Base-by-base conservation (phyloP, 1,139 yeast species). In the Pichia kudriavzevii region DNA sequence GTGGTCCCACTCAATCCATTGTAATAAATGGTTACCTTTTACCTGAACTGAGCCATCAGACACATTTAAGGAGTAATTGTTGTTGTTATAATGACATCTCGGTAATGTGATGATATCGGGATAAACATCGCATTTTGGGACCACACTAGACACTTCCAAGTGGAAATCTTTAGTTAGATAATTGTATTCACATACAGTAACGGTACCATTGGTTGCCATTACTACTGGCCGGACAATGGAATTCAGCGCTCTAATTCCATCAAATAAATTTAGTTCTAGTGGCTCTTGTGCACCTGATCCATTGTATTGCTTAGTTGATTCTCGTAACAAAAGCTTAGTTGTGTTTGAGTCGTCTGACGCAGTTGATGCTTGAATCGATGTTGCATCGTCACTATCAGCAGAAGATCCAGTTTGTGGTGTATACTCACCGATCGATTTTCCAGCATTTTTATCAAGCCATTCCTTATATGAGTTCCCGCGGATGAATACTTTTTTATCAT, bases 211-310 rank as follows among this genome's bases (percentile, higher is more conserved):
- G 1, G 78, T 66, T 4, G 78, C 72, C 4, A 74, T 55, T 2
- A 82, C 75, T 46, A 67, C 82, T 1, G 95, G 95, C 33, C 95
- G 65, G 16, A 82, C 61, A 3, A 80, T 69, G 0, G 94, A 84
- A 38, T 69, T 69, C 2, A 70, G 66, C 0, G 88, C 93, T 35
- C 95, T 63, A 1, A 76, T 69, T 1, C 93, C 93, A 41, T 69
- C 72, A 3, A 71, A 26, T 14, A 49, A 27, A 12, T 46, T 38
- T 4, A 36, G 16, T n/a, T 21, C 13, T 15, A 14, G 7, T n/a
- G 23, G 22, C 6, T 22, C 6, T 2, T 7, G 12, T n/a, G 4
- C 11, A 5, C 10, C 17, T 14, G 24, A 22, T 19, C 26, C 35
- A 22, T 10, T 17, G 8, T 26, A 28, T 2, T 15, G 25, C n/a